phyloP scores from a whole-genome alignment of 441 rosid species.

The Arabidopsis hybrid region DNA sequence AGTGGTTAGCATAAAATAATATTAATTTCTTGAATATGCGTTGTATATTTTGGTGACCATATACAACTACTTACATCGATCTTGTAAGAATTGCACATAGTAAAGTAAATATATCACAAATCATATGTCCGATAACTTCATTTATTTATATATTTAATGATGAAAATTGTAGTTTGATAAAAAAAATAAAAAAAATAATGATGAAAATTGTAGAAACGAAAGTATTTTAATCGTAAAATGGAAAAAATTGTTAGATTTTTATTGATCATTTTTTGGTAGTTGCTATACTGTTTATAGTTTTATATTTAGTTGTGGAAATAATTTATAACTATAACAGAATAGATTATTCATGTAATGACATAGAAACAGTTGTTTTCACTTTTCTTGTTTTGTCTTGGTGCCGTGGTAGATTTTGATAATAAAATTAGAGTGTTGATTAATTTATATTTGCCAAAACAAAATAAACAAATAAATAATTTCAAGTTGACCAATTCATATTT shows the following conservation, averaged over 20 bases:
- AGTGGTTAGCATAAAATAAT: too few relatives aligned
- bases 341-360: slow-evolving; percentile 35
- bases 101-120: neutral
- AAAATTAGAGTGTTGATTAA: slow-evolving; percentile 20
- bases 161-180: neutral
- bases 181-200: too few relatives aligned
- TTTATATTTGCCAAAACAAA: neutral
- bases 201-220: neutral
- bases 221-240: neutral
- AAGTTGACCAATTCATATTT: slow-evolving; percentile 37
- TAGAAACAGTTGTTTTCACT: slow-evolving; percentile 33
- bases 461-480: neutral
- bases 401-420: slow-evolving; percentile 31
- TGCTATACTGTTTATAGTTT: slow-evolving; percentile 9
- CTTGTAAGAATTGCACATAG: neutral
- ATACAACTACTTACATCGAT: too few relatives aligned
- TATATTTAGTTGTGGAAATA: slow-evolving; percentile 10
- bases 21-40: too few relatives aligned
- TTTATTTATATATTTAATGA: neutral
- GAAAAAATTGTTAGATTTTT: neutral
- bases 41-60: too few relatives aligned
- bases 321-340: slow-evolving; percentile 5
- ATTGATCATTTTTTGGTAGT: neutral
- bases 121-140: neutral
- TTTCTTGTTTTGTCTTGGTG: slow-evolving; percentile 28